phyloP scores from a whole-genome alignment of 176 grass and related monocot genomes.

The Musa schizocarpa region DNA sequence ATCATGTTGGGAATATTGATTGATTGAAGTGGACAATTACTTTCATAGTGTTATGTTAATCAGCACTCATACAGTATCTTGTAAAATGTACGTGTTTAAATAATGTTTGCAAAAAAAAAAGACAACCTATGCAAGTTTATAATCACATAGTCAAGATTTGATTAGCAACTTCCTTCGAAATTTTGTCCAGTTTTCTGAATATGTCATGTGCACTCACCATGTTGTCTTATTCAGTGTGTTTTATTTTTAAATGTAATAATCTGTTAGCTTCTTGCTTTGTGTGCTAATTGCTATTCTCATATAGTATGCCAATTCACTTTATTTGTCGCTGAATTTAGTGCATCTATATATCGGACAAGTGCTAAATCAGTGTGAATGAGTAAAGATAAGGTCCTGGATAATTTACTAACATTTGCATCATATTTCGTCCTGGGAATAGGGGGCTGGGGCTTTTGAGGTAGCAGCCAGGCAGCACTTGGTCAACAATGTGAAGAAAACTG shows the following conservation, averaged over 20 bases:
- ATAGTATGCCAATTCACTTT: background rate
- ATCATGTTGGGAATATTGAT: too few relatives aligned
- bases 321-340: background rate
- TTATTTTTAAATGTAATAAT: background rate
- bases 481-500: constrained; percentile 83
- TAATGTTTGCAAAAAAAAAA: too few relatives aligned
- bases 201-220: background rate
- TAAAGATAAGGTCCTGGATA: background rate
- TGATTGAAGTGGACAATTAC: too few relatives aligned
- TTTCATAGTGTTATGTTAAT: too few relatives aligned
- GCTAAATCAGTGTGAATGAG: background rate
- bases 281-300: background rate
- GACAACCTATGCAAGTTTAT: too few relatives aligned
- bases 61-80: too few relatives aligned
- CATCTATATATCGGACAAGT: background rate
- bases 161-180: too few relatives aligned
- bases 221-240: background rate
- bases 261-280: background rate
- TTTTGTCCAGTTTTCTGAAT: too few relatives aligned
- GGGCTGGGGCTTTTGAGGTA: constrained; percentile 89
- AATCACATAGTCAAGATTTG: too few relatives aligned
- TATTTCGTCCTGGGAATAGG: constrained; percentile 21
- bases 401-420: background rate
- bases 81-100: too few relatives aligned
- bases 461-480: constrained; percentile 87